Evolutionary conservation across 1,139 yeast genomes (phyloP), one percentile per base, ranked within the genome.

Genomic region (Protomyces arabidopsidicola): DNA sequence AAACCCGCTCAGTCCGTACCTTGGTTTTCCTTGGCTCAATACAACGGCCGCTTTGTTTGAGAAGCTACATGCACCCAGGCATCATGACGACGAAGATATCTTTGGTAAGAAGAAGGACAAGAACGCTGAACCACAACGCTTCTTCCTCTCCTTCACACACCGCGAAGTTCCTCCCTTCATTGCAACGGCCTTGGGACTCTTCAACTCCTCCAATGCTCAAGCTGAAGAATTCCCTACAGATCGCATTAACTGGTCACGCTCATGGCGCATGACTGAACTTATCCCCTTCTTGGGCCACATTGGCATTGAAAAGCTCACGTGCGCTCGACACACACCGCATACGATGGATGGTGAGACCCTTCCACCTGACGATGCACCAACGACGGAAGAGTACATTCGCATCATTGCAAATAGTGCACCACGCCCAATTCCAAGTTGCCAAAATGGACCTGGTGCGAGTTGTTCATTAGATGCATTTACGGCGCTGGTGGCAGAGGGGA

Each of bases 361-460:
- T 8, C 24, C 14, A 2, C 53, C 53, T 4, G 53, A 53, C 2
- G 50, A 22, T n/a, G 36, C 14, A 8, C 53, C 53, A 9, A 22
- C 12, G 39, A 12, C 22, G n/a, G 52, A 45, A 12, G 62, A 58
- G 31, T 58, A 52, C 27, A 50, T 58, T 38, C 51, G 62, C 22
- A 58, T 58, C 45, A 58, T 58, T 42, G 62, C 62, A 54, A 58
- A 58, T 24, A 52, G 56, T 20, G 62, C 62, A 12, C 56, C 62
- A 9, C 55, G 62, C 4, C 62, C 62, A 14, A 58, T 58, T 38
- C 62, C 62, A 9, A n/a, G 12, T 16, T 58, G 62, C 20, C 56
- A 51, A 50, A 38, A 38, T 20, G 62, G 62, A 12, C 62, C 62
- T 8, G 62, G 62, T 2, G 62, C 62, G 24, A 58, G 62, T 52